Evolutionary conservation across 2,329 filamentous ascomycete species (phyloP), one percentile per base, ranked within the genome.

Genomic region (Hymenoscyphus repandus): DNA sequence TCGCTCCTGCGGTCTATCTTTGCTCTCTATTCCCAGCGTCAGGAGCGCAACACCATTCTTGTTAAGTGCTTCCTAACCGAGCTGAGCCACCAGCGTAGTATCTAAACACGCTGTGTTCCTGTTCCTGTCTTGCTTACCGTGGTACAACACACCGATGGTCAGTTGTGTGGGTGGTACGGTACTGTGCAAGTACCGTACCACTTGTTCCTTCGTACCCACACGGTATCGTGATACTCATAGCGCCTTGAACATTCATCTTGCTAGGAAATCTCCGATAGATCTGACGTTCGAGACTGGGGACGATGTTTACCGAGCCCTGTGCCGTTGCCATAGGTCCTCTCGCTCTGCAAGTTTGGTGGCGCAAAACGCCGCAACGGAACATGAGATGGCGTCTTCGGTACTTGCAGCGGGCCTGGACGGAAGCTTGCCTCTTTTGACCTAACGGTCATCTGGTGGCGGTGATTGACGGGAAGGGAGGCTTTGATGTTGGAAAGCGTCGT

Each of bases 311-410:
- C 46, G 46, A 34, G 13, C 22, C 38, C 36, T 10, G n/a, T 39
- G 15, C 30, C 18, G 27, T 1, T 20, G 3, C 31, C 45, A 47
- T 49, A 40, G 37, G 34, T 36, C 10, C 22, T 30, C 45, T 33
- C 15, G 45, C 18, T 17, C 10, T n/a, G 45, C 11, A 13, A 18
- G 18, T n/a, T 10, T 22, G 13, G 30, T 32, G 43, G 22, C 18
- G 45, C 32, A 47, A 42, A 10, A 12, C 22, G 32, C 40, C 47
- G 40, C 40, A 49, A 31, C 39, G 47, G 40, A 49, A 44, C 47
- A 39, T 44, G 32, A 44, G 38, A 43, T 44, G 36, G 47, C 33
- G 39, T 38, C 12, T 18, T 49, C 47, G 47, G 47, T 34, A 49
- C 40, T 49, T 49, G 40, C 22, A 32, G 32, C 31, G 46, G 46